Conservation (phyloP, 768 basidiomycete genomes). For the Psilocybe azurescens region DNA sequence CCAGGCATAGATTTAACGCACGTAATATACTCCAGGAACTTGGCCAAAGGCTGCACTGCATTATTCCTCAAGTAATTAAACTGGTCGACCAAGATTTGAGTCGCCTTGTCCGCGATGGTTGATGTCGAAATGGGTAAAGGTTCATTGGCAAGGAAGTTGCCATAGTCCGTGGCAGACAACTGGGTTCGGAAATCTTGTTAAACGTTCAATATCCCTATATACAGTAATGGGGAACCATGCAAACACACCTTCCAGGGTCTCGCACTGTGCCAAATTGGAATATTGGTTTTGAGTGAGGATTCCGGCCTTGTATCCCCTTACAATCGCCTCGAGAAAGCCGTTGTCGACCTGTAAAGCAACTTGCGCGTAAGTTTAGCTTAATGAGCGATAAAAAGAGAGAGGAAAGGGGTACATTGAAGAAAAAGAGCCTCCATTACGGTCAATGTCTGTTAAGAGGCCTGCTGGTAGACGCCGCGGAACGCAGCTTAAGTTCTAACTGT, state of each 20-base stretch:
- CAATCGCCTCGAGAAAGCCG: slow-evolving; percentile 83
- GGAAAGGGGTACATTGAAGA: slow-evolving; percentile 74
- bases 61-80: slow-evolving; percentile 94
- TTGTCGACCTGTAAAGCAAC: slow-evolving; percentile 56
- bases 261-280: slow-evolving; percentile 94
- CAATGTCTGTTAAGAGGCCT: slow-evolving; percentile 5
- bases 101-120: slow-evolving; percentile 96
- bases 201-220: slow-evolving; percentile 5
- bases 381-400: slow-evolving; percentile 8
- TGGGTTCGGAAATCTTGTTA: slow-evolving; percentile 92
- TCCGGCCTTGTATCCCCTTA: slow-evolving; percentile 93
- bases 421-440: slow-evolving; percentile 79
- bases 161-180: slow-evolving; percentile 95
- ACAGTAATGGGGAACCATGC: too few species aligned
- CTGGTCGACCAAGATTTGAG: slow-evolving; percentile 93
- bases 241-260: slow-evolving; percentile 89
- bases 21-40: slow-evolving; percentile 98
- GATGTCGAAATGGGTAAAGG: slow-evolving; percentile 91
- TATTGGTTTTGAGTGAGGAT: slow-evolving; percentile 91
- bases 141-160: slow-evolving; percentile 97
- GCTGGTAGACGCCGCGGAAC: slow-evolving; percentile 6
- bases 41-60: slow-evolving; percentile 88
- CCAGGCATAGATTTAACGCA: slow-evolving; percentile 47
- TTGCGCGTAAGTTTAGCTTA: slow-evolving; percentile 31
- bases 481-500: not conserved